Conservation (phyloP, 768 basidiomycete species). For the Imleria badia region DNA sequence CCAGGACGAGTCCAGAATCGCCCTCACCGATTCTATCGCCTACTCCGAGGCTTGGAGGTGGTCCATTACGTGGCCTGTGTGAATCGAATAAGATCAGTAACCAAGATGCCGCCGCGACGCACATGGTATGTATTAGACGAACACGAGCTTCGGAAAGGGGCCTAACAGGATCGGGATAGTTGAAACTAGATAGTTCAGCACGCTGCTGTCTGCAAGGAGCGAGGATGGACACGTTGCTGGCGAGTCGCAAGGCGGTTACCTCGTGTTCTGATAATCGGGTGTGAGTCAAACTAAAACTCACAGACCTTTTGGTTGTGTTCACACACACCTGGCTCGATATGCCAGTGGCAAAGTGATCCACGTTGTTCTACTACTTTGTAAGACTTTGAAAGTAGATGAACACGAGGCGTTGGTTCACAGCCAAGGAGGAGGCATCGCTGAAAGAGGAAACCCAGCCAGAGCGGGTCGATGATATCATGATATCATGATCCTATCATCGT, state of each 20-base stretch:
- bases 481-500: not conserved
- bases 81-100: conserved; percentile 1
- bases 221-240: conserved; percentile 2
- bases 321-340: conserved; percentile 2
- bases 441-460: not conserved
- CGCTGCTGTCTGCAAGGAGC: conserved; percentile 1
- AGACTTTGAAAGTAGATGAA: not conserved
- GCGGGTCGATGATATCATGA: not conserved
- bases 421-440: not conserved
- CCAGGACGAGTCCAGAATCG: conserved; percentile 59
- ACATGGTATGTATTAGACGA: conserved; percentile 16
- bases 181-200: conserved; percentile 1
- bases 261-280: conserved; percentile 14
- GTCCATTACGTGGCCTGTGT: conserved; percentile 20
- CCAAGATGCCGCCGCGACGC: conserved; percentile 6
- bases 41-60: conserved; percentile 30
- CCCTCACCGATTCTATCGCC: conserved; percentile 59
- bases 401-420: conserved; percentile 5
- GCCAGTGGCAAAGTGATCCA: conserved; percentile 1
- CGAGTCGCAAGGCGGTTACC: conserved; percentile 5
- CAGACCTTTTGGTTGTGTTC: not conserved
- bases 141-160: not conserved
- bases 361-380: not conserved
- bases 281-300: conserved; percentile 5
- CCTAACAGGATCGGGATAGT: not conserved